These are phyloP conservation scores for Neolentinus lepideus DNA, from an alignment of 1,284 basidiomycete genomes.

Conservation along the genomic window DNA sequence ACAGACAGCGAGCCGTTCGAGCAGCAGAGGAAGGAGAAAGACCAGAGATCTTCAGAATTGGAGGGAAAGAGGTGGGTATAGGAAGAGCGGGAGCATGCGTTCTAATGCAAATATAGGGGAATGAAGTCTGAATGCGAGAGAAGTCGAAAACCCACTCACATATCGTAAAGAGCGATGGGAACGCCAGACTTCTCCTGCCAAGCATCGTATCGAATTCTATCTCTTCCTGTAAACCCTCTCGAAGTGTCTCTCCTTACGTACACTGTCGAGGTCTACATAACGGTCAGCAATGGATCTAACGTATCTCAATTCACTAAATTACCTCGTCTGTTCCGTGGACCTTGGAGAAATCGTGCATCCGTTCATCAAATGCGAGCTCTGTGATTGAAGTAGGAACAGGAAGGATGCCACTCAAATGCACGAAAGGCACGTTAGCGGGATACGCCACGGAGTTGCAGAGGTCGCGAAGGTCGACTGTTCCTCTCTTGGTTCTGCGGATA, in stretches of 20 bases:
- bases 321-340: conserved; percentile 9
- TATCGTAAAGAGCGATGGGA: neutral
- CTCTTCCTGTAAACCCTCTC: conserved; percentile 13
- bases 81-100: conserved; percentile 20
- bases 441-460: conserved; percentile 46
- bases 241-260: conserved; percentile 45
- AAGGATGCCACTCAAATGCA: conserved; percentile 49
- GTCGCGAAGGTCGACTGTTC: conserved; percentile 36
- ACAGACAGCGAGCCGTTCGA: conserved; percentile 12
- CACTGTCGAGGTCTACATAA: conserved; percentile 1
- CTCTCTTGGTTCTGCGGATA: conserved; percentile 28
- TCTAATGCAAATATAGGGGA: conserved; percentile 12
- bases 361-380: conserved; percentile 18
- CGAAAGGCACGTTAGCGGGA: conserved; percentile 46
- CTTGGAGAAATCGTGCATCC: conserved; percentile 39
- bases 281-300: neutral
- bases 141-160: neutral
- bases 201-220: conserved; percentile 1
- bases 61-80: conserved; percentile 21
- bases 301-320: neutral
- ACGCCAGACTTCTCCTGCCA: neutral
- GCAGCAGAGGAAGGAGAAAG: neutral
- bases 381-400: conserved; percentile 27
- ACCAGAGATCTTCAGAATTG: conserved; percentile 14
- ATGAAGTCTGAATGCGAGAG: neutral